A percentile compares a stretch with the other conserved stretches of the same genome.
Conservation (phyloP, 106 monocot species). For the Dioscorea zingiberensis region DNA sequence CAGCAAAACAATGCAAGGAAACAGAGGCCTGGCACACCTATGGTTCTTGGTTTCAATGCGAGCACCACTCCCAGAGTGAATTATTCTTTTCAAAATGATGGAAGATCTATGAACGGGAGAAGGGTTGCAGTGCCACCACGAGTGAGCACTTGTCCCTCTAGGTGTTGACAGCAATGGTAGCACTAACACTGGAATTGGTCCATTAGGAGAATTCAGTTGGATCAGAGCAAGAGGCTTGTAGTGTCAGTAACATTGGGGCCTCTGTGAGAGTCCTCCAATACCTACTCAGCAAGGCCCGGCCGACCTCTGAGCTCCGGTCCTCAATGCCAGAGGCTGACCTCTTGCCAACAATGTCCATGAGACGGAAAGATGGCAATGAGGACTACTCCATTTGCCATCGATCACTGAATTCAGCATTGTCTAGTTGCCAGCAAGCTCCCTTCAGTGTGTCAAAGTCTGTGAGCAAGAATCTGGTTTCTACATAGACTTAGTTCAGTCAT, state of each 20-base stretch:
- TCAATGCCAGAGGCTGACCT: conserved; percentile 57
- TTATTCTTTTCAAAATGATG: neutral
- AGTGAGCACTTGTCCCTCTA: neutral
- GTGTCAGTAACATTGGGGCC: conserved; percentile 24
- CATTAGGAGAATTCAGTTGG: conserved; percentile 16
- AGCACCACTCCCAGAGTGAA: conserved; percentile 3
- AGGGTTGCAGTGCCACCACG: neutral
- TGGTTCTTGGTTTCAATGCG: neutral
- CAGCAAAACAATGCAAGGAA: neutral
- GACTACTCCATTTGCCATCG: conserved; percentile 32
- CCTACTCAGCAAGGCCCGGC: conserved; percentile 5
- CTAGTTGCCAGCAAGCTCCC: conserved; percentile 23
- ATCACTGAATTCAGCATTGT: conserved; percentile 58
- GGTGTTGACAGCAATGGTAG: conserved; percentile 1
- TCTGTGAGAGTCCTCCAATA: conserved; percentile 74
- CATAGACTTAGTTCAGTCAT: conserved; percentile 5
- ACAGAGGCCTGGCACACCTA: conserved; percentile 41
- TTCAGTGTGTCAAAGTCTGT: neutral
- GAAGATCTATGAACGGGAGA: neutral
- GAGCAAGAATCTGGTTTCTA: neutral
- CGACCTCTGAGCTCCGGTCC: conserved; percentile 36
- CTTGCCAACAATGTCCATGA: conserved; percentile 23
- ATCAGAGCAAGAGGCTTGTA: conserved; percentile 27
- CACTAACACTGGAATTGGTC: neutral
- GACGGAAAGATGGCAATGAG: conserved; percentile 8